Conservation (phyloP, 257 asterid genomes). For the Coffea canephora region DNA sequence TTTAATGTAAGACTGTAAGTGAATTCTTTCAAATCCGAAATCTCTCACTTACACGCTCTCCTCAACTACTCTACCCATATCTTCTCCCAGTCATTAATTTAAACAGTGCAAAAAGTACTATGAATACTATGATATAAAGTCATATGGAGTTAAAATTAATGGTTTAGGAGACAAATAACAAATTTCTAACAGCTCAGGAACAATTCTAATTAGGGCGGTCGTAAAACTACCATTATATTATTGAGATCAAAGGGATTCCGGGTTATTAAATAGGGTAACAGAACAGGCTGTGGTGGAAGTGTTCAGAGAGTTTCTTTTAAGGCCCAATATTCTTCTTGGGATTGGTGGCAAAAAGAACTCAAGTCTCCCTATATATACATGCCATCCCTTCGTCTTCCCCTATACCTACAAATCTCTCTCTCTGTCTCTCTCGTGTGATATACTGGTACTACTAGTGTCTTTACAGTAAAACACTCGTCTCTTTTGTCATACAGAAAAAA, state of each 20-base stretch:
- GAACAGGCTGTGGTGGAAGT: conserved; percentile 1
- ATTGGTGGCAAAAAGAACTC: conserved; percentile 63
- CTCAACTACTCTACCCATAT: too few species aligned
- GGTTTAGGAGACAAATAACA: too few species aligned
- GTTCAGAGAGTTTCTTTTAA: conserved; percentile 29
- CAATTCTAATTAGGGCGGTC: too few species aligned
- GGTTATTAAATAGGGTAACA: conserved; percentile 19
- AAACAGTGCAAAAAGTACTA: too few species aligned
- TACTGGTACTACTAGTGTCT: neutral
- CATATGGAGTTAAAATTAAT: too few species aligned
- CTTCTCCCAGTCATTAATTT: too few species aligned
- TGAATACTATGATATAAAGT: too few species aligned
- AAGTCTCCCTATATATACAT: conserved; percentile 56
- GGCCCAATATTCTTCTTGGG: conserved; percentile 95
- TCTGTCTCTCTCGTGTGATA: neutral
- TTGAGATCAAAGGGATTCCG: conserved; percentile 30
- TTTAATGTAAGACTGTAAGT: too few species aligned
- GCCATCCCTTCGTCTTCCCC: conserved; percentile 33
- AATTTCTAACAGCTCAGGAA: too few species aligned
- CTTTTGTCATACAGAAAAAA: conserved; percentile 12
- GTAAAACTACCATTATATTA: neutral
- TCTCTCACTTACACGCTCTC: too few species aligned
- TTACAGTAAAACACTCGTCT: neutral
- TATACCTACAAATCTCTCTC: conserved; percentile 27
- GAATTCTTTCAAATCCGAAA: too few species aligned